Base-by-base conservation (phyloP, 2,329 filamentous ascomycete genomes). In the Curvularia verruculosa region DNA sequence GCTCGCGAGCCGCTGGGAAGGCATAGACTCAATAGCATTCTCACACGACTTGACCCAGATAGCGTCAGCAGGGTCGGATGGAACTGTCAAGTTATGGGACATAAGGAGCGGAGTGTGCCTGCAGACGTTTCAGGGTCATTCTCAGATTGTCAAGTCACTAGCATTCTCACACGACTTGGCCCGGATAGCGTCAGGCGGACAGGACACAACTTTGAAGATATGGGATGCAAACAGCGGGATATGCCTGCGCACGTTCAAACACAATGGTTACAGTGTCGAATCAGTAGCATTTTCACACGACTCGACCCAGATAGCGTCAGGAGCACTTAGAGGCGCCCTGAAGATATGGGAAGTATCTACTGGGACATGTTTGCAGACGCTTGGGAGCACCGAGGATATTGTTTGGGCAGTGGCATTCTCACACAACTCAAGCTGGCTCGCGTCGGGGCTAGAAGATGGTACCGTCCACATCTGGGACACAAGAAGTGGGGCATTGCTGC, bases 401-500 rank as follows among this genome's bases (percentile, higher is more conserved):
- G 28, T 10, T 10, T 9, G 8, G 28, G 8, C 28, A 29, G 28
- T 29, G 10, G 28, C 9, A 29, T 47, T 47, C 19, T 47, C 45
- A 5, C 28, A 31, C 9, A 19, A 47, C 28, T 34, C 28, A 12
- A n/a, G 4, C 1, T 15, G 10, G 28, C 29, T 47, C 1, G 28
- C 28, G 9, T 47, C 45, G 15, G 45, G 7, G 6, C 23, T 19
- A 12, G 4, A 0, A 6, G 19, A 47, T 19, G 5, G 21, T 2
- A 47, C 29, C 7, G 9, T 47, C 18, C 36, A 24, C 19, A 21
- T 47, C 10, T 47, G 29, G 45, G 29, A 47, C 31, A 26, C 19
- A 23, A 34, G 28, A 29, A 47, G 28, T 4, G 6, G 39, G 18
- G 49, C 39, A 12, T 64, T 58, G 39, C 37, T 63, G 41, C 64